phyloP scores from a whole-genome alignment of 306 rosid species.

The Hippophae tibetana region DNA sequence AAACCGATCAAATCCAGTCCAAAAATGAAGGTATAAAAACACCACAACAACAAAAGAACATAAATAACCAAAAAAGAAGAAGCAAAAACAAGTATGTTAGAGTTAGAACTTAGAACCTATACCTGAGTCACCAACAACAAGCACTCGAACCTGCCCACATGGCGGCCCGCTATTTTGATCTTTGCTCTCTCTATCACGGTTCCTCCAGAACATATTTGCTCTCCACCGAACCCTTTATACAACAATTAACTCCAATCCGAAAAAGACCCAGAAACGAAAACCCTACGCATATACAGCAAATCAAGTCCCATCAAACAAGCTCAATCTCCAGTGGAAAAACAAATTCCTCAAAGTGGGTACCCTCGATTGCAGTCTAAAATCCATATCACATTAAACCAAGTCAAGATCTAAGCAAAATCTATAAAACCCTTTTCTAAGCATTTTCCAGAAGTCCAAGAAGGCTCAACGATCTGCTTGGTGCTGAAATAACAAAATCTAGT shows the following conservation, averaged over 20 bases:
- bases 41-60: neutral
- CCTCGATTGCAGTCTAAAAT: constrained; percentile 22
- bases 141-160: constrained; percentile 93
- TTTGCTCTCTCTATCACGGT: constrained; percentile 70
- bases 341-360: constrained; percentile 22
- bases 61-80: constrained; percentile 15
- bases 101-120: constrained; percentile 9
- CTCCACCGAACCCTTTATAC: constrained; percentile 15
- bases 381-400: constrained; percentile 36
- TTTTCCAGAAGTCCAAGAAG: constrained; percentile 4
- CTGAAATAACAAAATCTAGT: neutral
- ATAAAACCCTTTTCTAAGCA: constrained; percentile 20
- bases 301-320: constrained; percentile 52
- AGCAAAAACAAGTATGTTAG: neutral
- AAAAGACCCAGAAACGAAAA: constrained; percentile 13
- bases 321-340: constrained; percentile 25
- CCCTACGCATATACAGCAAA: constrained; percentile 9
- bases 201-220: constrained; percentile 82
- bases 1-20: too few relatives aligned
- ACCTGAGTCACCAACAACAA: constrained; percentile 99
- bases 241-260: constrained; percentile 17
- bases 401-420: constrained; percentile 30
- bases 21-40: too few relatives aligned
- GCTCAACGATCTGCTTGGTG: neutral
- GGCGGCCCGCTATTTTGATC: constrained; percentile 64